Base-by-base conservation (phyloP, 2,329 filamentous ascomycete genomes). In the Nemania sp. region DNA sequence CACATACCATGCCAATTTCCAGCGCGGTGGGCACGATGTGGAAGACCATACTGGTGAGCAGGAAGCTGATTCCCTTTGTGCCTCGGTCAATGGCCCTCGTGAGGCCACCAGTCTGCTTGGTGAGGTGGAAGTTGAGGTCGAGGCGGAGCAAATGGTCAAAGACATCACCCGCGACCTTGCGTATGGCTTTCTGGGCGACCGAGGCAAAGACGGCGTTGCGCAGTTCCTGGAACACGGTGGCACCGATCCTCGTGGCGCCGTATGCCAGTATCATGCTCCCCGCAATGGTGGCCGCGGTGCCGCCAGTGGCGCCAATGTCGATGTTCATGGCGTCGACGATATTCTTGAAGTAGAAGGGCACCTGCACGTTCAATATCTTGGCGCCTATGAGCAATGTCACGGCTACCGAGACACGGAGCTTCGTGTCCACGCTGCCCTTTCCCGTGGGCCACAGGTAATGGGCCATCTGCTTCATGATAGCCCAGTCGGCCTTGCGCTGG, bases 271-370 rank as follows among this genome's bases (percentile, higher is more conserved):
- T 95, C 86, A 97, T 92, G 59, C 91, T 90, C 3, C 95, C 94
- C 11, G 92, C 95, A 7, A 97, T 89, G 0, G 92, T 92, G 54
- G 89, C 90, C 29, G 92, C 93, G 0, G 92, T 97, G 7, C 92
- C 93, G n/a, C 92, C 94, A 5, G 91, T 79, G 15, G 89, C 83
- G n/a, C 86, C 84, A 73, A 97, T 88, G 75, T 99, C 95, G 68
- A 99, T 85, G 75, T 99, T 99, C 92, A 99, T 97, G 18, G 91
- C 88, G 76, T 99, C 96, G 43, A 99, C 91, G 66, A 99, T 98
- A 76, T 81, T 93, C 81, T 98, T 98, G 81, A 99, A 99, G 81
- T 97, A 99, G 74, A 99, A 99, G 0, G 95, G 95, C 48, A 99
- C 92, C 79, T 99, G 92, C 15, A 99, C 95, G 75, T 98, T 99